Percentiles rank a stretch among this genome's conserved stretches.
These are phyloP conservation scores for Elsinoe fawcettii DNA, from an alignment of 2,329 filamentous ascomycete genomes.

Conservation along the genomic window DNA sequence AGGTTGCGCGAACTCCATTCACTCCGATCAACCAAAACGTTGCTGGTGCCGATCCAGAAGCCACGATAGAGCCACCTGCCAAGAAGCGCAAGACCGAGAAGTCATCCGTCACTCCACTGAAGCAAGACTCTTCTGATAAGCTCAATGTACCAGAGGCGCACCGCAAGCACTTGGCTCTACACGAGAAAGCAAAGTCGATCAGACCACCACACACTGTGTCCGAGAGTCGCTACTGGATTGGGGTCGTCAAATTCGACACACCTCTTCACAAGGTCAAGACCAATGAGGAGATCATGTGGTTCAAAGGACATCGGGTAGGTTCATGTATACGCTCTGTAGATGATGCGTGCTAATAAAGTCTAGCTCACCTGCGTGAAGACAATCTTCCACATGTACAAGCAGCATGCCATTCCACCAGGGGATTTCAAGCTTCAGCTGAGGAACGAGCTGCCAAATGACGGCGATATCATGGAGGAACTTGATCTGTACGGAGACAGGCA, in stretches of 20 bases:
- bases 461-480: constrained; percentile 23
- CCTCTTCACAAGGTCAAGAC: constrained; percentile 15
- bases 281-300: constrained; percentile 27
- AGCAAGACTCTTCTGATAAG: neutral
- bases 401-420: constrained; percentile 17
- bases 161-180: constrained; percentile 21
- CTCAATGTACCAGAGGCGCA: neutral
- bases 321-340: too few relatives aligned
- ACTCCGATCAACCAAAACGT: neutral
- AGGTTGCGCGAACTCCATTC: neutral
- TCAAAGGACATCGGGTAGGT: constrained; percentile 26
- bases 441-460: constrained; percentile 20
- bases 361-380: constrained; percentile 27
- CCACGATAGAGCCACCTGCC: neutral
- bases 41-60: neutral
- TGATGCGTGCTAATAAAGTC: neutral
- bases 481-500: constrained; percentile 28
- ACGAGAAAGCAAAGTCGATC: constrained; percentile 20
- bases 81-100: constrained; percentile 4
- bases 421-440: constrained; percentile 24
- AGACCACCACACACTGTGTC: constrained; percentile 22
- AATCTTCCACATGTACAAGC: constrained; percentile 24
- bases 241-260: constrained; percentile 22
- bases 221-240: constrained; percentile 29
- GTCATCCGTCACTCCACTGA: neutral